Percentiles rank a stretch among this genome's conserved stretches.
These are phyloP conservation scores for Mucor ambiguus DNA, from an alignment of 371 early-diverging fungal genomes.

Conservation along the genomic window DNA sequence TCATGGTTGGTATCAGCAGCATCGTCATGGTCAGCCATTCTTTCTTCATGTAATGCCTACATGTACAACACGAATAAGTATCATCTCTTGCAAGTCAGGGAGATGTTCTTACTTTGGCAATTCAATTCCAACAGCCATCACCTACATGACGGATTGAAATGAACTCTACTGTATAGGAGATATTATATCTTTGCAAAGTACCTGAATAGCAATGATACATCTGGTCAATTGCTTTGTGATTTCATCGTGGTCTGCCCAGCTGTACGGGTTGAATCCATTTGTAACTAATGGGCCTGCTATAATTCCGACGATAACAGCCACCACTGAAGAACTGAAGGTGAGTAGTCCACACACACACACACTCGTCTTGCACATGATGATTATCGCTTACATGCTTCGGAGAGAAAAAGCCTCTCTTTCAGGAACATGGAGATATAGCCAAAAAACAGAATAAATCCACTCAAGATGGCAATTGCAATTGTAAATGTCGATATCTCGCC, in stretches of 20 bases:
- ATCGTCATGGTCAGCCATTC: conserved; percentile 74
- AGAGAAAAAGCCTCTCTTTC: conserved; percentile 89
- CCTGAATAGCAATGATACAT: conserved; percentile 81
- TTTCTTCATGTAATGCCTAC: conserved; percentile 53
- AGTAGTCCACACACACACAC: too few species aligned
- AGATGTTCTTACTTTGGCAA: conserved; percentile 67
- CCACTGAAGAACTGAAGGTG: conserved; percentile 45
- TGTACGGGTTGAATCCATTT: conserved; percentile 64
- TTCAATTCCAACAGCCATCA: conserved; percentile 88
- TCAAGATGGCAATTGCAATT: conserved; percentile 59
- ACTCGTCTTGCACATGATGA: too few species aligned
- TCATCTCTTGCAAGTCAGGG: not conserved
- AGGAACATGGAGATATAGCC: conserved; percentile 89
- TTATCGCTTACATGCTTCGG: conserved; percentile 67
- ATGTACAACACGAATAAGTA: not conserved
- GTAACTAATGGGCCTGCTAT: conserved; percentile 76
- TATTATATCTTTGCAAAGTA: conserved; percentile 19
- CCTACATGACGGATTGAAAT: conserved; percentile 38
- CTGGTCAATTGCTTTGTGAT: conserved; percentile 76
- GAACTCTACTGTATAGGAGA: not conserved
- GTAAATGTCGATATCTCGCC: conserved; percentile 54
- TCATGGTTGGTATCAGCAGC: conserved; percentile 86
- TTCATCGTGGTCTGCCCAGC: conserved; percentile 53
- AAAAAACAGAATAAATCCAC: conserved; percentile 87
- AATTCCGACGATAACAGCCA: conserved; percentile 92